phyloP scores from a whole-genome alignment of 1,139 yeast species.

The Geotrichum candidum region DNA sequence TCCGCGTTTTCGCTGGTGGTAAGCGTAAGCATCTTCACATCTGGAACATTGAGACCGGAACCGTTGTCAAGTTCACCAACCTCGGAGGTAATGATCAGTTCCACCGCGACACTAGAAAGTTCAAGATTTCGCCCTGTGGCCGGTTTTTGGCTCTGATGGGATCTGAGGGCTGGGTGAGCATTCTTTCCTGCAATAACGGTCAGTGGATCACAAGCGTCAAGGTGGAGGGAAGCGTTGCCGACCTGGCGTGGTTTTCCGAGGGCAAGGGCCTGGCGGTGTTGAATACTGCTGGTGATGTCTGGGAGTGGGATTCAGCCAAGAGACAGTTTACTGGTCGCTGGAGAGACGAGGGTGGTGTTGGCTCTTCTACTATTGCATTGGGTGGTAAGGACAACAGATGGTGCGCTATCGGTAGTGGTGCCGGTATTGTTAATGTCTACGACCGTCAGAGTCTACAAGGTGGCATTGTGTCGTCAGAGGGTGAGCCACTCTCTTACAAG shows the following conservation, averaged over 20 bases:
- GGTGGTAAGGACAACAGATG: conserved; percentile 76
- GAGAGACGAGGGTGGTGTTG: conserved; percentile 84
- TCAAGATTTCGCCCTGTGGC: conserved; percentile 67
- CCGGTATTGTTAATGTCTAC: conserved; percentile 86
- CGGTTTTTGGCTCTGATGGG: conserved; percentile 72
- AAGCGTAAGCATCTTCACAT: conserved; percentile 87
- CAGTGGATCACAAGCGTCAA: conserved; percentile 85
- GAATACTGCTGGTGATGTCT: conserved; percentile 78
- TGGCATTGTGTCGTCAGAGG: conserved; percentile 20
- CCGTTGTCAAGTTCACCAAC: conserved; percentile 76
- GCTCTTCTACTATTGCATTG: conserved; percentile 69
- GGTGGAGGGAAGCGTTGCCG: conserved; percentile 75
- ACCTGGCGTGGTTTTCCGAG: conserved; percentile 59
- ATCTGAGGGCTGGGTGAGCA: conserved; percentile 83
- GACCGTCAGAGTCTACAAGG: conserved; percentile 44
- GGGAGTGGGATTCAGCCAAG: conserved; percentile 67
- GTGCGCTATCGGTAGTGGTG: conserved; percentile 82
- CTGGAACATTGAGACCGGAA: conserved; percentile 78
- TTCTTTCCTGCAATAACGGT: conserved; percentile 69
- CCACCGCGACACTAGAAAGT: conserved; percentile 83
- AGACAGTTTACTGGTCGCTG: conserved; percentile 57
- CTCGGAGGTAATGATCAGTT: conserved; percentile 85
- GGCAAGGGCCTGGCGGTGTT: conserved; percentile 56
- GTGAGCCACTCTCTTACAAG: conserved; percentile 27
- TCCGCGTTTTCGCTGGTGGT: conserved; percentile 76